Base-by-base conservation (phyloP, 2,329 filamentous ascomycete species). In the Macroventuria anomochaeta region DNA sequence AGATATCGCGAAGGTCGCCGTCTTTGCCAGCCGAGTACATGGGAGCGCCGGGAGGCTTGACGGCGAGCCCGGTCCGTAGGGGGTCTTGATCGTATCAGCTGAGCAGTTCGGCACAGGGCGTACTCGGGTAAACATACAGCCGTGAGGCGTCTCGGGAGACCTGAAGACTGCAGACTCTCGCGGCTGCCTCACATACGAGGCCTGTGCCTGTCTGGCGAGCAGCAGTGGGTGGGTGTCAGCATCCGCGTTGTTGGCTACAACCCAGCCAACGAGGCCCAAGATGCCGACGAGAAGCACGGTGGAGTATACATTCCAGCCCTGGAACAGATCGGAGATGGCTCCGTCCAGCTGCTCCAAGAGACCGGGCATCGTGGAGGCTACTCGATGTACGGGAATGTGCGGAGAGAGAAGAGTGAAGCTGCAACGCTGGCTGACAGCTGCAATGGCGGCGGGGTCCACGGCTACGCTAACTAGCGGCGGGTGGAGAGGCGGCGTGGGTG, bases 191-290 rank as follows among this genome's bases (percentile, higher is more conserved):
- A 97, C 89, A 11, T 88, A 85, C 7, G 91, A 89, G 43, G 89
- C 83, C 59, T 87, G 82, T 2, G 91, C 85, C 80, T 97, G 95
- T 47, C 93, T 86, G 49, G 90, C 90, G 23, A 99, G 87, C 40
- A 97, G 84, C 75, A 96, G 87, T 28, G 95, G 93, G 75, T 97
- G 95, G 5, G 89, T 89, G 78, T 99, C 95, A 5, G 95, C 90
- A 46, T 97, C 93, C 55, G 85, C 84, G 43, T 85, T 83, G 57
- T 85, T 85, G 66, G 89, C 79, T 60, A 96, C 77, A 37, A 87
- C 84, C 75, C 90, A 92, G 52, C 87, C 82, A 51, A 93, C 75
- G 67, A 92, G 83, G 48, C 82, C 79, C 56, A 88, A 78, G 36
- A 97, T 80, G 55, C 84, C 69, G 20, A 88, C 83, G 38, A 85